A percentile compares a stretch with the other conserved stretches of the same genome.
Evolutionary conservation across 257 asterid species (phyloP).

Genomic region (Solanum sparsipilum): DNA sequence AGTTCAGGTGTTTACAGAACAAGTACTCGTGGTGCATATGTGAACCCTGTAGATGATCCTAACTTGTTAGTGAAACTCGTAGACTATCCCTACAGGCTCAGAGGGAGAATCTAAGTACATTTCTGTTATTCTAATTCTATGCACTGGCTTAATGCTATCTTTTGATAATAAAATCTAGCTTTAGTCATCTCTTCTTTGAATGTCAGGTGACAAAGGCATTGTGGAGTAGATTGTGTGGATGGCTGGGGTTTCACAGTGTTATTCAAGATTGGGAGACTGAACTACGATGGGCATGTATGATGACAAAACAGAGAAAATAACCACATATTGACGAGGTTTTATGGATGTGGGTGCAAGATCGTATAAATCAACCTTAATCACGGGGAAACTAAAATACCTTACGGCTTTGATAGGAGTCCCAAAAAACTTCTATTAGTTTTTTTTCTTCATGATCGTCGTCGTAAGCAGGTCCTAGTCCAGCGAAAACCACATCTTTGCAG

Average conservation of each 20-base stretch:
- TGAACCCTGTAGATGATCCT: not conserved
- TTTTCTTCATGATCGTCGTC: constrained; percentile 46
- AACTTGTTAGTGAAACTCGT: not conserved
- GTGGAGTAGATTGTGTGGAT: too few species aligned
- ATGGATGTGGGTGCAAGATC: not conserved
- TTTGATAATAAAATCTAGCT: too few species aligned
- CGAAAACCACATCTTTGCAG: constrained; percentile 62
- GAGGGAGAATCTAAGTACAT: too few species aligned
- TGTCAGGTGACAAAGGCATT: too few species aligned
- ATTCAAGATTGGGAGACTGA: too few species aligned
- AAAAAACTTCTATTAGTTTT: constrained; percentile 29
- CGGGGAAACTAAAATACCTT: constrained; percentile 29
- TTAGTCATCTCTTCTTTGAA: too few species aligned
- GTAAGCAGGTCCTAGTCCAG: constrained; percentile 40
- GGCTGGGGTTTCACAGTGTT: too few species aligned
- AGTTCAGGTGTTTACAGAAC: not conserved
- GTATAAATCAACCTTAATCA: not conserved
- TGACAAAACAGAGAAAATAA: not conserved
- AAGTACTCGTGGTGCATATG: not conserved
- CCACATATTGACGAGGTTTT: not conserved
- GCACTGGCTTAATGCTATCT: too few species aligned
- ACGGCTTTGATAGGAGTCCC: constrained; percentile 41
- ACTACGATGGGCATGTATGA: too few species aligned
- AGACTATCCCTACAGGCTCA: too few species aligned
- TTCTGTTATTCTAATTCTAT: too few species aligned